Conservation (phyloP, 805 yeast genomes). For the Clavispora phyllophila region DNA sequence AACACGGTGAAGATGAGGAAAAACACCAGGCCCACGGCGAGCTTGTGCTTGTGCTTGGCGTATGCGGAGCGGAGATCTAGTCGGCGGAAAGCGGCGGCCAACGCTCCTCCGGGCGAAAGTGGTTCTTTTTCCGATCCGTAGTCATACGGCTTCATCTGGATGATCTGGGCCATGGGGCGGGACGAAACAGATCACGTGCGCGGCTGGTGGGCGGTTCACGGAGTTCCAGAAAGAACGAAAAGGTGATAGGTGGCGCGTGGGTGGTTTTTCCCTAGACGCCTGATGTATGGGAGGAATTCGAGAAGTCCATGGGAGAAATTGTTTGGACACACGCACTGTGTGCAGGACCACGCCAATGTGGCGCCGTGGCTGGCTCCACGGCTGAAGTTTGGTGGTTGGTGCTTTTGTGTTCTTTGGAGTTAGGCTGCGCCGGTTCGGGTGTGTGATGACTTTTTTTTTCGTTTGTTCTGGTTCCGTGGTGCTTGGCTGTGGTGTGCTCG, state of each 20-base stretch:
- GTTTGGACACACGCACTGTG: not conserved
- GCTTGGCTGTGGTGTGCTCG: not conserved
- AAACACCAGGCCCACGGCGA: slow-evolving; percentile 5
- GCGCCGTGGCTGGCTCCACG: not conserved
- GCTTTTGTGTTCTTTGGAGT: no score
- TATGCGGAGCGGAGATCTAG: slow-evolving; percentile 5
- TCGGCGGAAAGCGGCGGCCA: slow-evolving; percentile 1
- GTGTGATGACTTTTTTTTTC: no score
- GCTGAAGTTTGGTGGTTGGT: no score
- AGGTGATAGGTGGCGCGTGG: not conserved
- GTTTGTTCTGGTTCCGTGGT: no score
- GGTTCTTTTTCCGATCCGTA: slow-evolving; percentile 7
- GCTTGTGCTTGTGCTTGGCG: slow-evolving; percentile 11
- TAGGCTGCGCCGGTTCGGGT: no score
- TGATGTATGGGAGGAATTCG: not conserved
- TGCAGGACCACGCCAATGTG: not conserved
- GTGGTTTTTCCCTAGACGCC: not conserved
- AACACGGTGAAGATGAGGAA: slow-evolving; percentile 8
- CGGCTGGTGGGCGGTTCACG: not conserved
- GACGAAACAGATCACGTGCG: not conserved
- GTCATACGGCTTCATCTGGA: slow-evolving; percentile 19
- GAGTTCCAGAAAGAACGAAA: not conserved
- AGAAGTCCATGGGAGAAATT: not conserved
- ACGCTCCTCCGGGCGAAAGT: slow-evolving; percentile 1
- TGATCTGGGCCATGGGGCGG: slow-evolving; percentile 8